These are phyloP conservation scores for Chlamydomonas sp. DNA, from an alignment of 139 green algal genomes.

Conservation along the genomic window DNA sequence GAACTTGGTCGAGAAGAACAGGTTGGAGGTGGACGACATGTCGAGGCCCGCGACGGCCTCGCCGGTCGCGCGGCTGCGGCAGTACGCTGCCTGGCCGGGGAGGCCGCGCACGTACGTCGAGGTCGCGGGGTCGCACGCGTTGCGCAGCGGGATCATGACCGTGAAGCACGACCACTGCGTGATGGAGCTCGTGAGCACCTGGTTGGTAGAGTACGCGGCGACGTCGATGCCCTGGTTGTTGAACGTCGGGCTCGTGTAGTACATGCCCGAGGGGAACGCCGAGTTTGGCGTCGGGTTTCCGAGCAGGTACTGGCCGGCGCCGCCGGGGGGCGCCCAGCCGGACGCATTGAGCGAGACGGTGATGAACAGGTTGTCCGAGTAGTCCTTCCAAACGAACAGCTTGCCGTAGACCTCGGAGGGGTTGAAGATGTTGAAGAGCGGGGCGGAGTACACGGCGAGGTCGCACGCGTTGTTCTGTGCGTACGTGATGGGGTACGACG, in stretches of 20 bases:
- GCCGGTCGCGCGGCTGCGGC: too few species aligned
- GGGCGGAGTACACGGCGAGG: background rate
- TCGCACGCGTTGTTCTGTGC: conserved; percentile 7
- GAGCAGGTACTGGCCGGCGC: conserved; percentile 7
- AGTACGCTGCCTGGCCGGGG: background rate
- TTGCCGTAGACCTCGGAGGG: background rate
- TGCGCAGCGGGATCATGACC: background rate
- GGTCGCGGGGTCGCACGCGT: background rate
- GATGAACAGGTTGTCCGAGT: conserved; percentile 11
- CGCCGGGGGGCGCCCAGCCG: background rate
- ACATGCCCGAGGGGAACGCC: background rate
- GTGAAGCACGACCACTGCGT: background rate
- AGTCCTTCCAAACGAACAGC: conserved; percentile 14
- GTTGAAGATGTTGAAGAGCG: background rate
- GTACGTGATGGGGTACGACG: conserved; percentile 13
- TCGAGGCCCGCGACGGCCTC: background rate
- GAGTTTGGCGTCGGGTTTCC: background rate
- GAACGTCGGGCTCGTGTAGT: too few species aligned
- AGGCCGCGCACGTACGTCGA: background rate
- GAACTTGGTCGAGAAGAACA: conserved; percentile 8
- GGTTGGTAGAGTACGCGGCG: background rate
- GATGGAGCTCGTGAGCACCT: background rate
- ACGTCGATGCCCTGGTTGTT: background rate
- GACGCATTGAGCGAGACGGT: conserved; percentile 13
- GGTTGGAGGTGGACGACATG: background rate